Evolutionary conservation across 495 filamentous ascomycete species (phyloP).

Genomic region (Penicillium bialowiezense): DNA sequence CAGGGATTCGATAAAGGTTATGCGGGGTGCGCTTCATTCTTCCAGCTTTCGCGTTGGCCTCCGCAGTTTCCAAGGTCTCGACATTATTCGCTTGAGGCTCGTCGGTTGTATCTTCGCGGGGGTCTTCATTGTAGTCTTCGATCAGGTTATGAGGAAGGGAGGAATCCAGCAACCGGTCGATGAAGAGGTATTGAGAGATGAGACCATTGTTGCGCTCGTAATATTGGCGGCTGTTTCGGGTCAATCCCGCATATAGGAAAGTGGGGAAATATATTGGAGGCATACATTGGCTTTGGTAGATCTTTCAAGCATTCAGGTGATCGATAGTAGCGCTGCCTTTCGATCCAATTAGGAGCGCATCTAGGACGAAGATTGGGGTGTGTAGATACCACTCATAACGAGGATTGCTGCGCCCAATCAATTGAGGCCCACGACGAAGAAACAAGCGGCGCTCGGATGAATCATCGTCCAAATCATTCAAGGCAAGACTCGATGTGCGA

Average conservation of each 20-base stretch:
- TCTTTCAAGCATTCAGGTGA: slow-evolving; percentile 25
- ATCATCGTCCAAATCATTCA: slow-evolving; percentile 21
- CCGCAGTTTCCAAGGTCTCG: slow-evolving; percentile 1
- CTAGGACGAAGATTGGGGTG: background rate
- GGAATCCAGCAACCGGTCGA: slow-evolving; percentile 86
- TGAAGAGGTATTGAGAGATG: slow-evolving; percentile 85
- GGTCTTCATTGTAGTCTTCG: slow-evolving; percentile 65
- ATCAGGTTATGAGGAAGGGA: slow-evolving; percentile 81
- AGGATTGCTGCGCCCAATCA: slow-evolving; percentile 37
- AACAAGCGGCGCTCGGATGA: slow-evolving; percentile 7
- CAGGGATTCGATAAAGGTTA: slow-evolving; percentile 72
- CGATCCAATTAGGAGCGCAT: background rate
- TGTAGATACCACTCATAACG: slow-evolving; percentile 36
- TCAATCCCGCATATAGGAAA: background rate
- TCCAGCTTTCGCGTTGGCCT: slow-evolving; percentile 7
- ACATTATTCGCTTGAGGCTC: slow-evolving; percentile 16
- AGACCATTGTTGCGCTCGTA: slow-evolving; percentile 81
- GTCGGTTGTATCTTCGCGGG: background rate
- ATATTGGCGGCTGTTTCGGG: slow-evolving; percentile 57
- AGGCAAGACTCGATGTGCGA: slow-evolving; percentile 22
- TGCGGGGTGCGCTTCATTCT: slow-evolving; percentile 76
- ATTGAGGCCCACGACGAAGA: slow-evolving; percentile 19
- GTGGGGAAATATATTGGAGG: too few species aligned
- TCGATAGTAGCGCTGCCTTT: slow-evolving; percentile 36
- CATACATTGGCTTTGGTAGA: slow-evolving; percentile 31